Base-by-base conservation (phyloP, 306 rosid genomes). In the Sicyos edulis region DNA sequence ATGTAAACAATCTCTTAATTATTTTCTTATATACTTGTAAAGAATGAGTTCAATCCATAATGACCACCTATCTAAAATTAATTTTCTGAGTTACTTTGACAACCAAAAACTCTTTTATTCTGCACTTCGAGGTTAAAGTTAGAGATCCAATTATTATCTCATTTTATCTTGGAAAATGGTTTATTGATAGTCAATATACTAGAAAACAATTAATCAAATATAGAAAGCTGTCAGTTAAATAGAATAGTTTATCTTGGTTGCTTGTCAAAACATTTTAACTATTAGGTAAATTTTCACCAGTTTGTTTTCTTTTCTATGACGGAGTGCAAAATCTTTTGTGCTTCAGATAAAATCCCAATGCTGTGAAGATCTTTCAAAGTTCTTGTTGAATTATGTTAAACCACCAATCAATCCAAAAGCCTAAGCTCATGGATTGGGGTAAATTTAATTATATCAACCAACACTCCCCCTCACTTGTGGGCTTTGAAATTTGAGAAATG, bases 1-100 rank as follows among this genome's bases (percentile, higher is more conserved):
- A 90, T 75, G 98, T 87, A 86, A 90, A 87, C 62, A 72, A 59
- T 64, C 26, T 58, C 55, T 70, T 2, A 44, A 60, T 65, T 73
- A 51, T 54, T 79, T 64, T 49, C 62, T 69, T 72, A 19, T 54
- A 32, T 42, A 2, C 11, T 8, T 42, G 9, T 11, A 42, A 42
- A 12, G 47, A 42, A 42, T 7, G 45, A 40, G 45, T 40, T 40
- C 9, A 40, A 40, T 40, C 45, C 45, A 40, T 40, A 6, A 1
- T 40, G 45, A 40, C 9, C 9, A 7, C 45, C 45, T 40, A 6
- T 9, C 45, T 40, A 37, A 37, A 37, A 5, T 40, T 40, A 40
- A 40, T 40, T 40, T 40, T 40, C 45, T 40, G 45, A 40, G 9
- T 40, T 5, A 40, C 45, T 40, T 40, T 40, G 45, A 5, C 45